Evolutionary conservation across 805 yeast genomes (phyloP), one percentile per base, ranked within the genome.

Genomic region (Sugiyamaella americana): DNA sequence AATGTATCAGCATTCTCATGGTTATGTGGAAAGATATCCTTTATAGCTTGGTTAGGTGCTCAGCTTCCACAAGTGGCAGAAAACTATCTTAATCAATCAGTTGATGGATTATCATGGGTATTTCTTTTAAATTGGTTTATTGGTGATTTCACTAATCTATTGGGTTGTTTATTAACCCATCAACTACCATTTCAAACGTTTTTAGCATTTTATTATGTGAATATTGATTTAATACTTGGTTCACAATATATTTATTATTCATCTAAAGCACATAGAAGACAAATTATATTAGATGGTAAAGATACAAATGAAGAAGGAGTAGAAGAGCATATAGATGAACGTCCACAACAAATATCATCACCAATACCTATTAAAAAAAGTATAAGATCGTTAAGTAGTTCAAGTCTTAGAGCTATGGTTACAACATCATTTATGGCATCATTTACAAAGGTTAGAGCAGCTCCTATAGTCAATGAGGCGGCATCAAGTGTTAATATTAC

Each of bases 121-220:
- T 83, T 83, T 53, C 70, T 83, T 2, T 51, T 71, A 8, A 73
- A 78, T 47, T 83, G 88, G 88, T 73, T 79, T 50, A 58, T 71
- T 45, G 91, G 89, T 6, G 87, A 80, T 57, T 62, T 72, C 26
- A 59, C 81, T 11, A 79, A 79, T 52, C 68, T 81, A 18, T 22
- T 63, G 11, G 97, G 96, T 0, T 87, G 95, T 51, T 49, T 85
- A 0, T 60, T 87, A 40, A 87, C 96, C 0, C 61, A 76, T 4
- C 96, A 89, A 51, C 68, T 87, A 40, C 79, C 82, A n/a, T 89
- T 88, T 64, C 97, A 88, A 61, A 74, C 79, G 8, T 67, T 80
- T 19, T 67, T 88, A 16, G 86, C 94, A 0, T 49, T 75, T 1
- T 89, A 89, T 64, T 88, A 85, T 60, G 69, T 91, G 43, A 64